Evolutionary conservation across 176 grass and related monocot species (phyloP).

Genomic region (Stipa capillata): DNA sequence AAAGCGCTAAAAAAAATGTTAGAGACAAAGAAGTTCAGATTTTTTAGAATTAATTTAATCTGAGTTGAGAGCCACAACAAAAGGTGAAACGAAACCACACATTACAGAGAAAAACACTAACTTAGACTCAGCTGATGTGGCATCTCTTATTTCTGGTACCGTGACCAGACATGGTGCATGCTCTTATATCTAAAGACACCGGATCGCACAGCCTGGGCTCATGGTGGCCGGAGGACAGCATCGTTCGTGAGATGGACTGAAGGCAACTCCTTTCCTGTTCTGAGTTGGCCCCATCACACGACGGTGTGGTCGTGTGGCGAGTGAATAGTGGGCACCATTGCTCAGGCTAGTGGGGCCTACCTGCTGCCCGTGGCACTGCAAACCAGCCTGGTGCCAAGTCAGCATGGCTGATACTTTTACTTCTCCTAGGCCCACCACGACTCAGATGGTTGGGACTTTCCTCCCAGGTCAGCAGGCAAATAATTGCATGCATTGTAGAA

Average conservation of each 20-base stretch:
- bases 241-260: no score
- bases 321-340: neutral
- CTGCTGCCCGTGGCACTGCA: neutral
- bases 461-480: constrained; percentile 15
- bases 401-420: neutral
- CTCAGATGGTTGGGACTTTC: constrained; percentile 15
- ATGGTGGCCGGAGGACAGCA: no score
- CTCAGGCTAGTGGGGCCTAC: neutral
- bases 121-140: no score
- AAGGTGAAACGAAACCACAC: no score
- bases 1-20: no score
- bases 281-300: neutral
- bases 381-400: constrained; percentile 29
- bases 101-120: no score
- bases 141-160: no score
- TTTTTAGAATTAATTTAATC: no score
- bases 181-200: constrained; percentile 43
- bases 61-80: no score
- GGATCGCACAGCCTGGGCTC: constrained; percentile 46
- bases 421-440: neutral
- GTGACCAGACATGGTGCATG: no score
- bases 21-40: no score
- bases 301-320: neutral
- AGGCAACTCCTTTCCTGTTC: neutral
- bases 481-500: neutral